Conservation (phyloP, 2,329 filamentous ascomycete genomes). For the Alternaria atra region DNA sequence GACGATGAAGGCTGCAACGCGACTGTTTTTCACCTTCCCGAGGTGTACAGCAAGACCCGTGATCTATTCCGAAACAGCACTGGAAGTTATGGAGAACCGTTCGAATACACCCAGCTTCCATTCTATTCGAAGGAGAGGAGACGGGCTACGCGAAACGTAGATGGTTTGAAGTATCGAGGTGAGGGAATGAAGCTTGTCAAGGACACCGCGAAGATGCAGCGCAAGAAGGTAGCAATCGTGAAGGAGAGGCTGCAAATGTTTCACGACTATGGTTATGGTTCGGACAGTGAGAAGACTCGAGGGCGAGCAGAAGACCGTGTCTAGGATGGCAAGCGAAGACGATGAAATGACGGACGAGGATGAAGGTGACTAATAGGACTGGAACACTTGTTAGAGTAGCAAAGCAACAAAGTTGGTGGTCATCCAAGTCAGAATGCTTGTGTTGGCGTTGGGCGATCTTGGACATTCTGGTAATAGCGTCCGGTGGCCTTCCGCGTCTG, state of each 20-base stretch:
- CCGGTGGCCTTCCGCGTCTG: too few species aligned
- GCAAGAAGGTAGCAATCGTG: conserved; percentile 1
- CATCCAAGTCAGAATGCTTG: background rate
- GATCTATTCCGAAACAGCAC: background rate
- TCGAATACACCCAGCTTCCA: background rate
- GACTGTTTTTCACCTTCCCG: background rate
- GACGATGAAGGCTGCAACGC: background rate
- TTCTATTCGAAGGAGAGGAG: background rate
- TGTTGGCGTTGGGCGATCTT: background rate
- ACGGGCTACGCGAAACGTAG: background rate
- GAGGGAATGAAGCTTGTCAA: conserved; percentile 1
- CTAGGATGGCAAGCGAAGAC: background rate
- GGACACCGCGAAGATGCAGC: background rate
- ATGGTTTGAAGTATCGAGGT: background rate
- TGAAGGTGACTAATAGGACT: background rate
- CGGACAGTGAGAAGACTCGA: background rate
- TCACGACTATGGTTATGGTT: background rate
- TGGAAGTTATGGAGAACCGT: background rate
- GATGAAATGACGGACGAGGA: background rate
- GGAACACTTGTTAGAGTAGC: background rate
- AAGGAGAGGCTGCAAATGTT: background rate
- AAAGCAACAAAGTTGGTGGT: background rate
- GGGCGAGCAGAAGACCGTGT: background rate
- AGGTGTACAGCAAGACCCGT: background rate
- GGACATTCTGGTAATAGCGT: too few species aligned